Base-by-base conservation (phyloP, 345 rosid genomes). In the Rhodamnia rubescens region DNA sequence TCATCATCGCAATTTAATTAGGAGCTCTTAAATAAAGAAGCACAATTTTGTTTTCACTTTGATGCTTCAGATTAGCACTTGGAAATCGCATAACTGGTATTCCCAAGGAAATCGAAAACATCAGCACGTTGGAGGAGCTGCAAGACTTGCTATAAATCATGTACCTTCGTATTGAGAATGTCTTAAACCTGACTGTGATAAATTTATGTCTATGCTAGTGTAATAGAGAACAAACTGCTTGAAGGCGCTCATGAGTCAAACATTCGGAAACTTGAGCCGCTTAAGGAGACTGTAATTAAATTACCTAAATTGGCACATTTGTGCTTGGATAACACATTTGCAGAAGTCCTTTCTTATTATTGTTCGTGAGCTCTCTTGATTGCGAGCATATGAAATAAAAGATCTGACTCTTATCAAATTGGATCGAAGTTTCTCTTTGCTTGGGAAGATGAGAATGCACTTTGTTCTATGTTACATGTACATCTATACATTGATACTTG, bases 51-150 rank as follows among this genome's bases (percentile, higher is more conserved):
- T 59, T 59, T 59, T 59, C 29, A n/a, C 4, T 58, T n/a, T 12
- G 69, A 32, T 58, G 13, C 75, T 82, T 81, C 84, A 97, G 99
- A 86, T 88, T 92, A 20, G 58, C 93, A 49, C 12, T 86, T 3
- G 98, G 93, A 84, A 97, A 95, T 89, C 95, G 95, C 81, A 82
- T 97, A 84, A 90, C 74, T 54, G 99, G 98, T 81, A 54, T 97
- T 87, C 98, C 98, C 54, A 53, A 52, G 44, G 90, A 93, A 87
- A 81, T 97, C 47, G 96, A 93, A 85, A 88, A 83, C 78, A 91
- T 93, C 74, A 55, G 90, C 80, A 92, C 96, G 51, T 93, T 97
- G 56, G 85, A 83, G 86, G 85, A 78, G 1, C 50, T 97, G 98
- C 95, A 93, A 94, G 93, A 91, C 69, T 85, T 69, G 53, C 13